Conservation (phyloP, 2,329 filamentous ascomycete genomes). For the Aspergillus sp. region DNA sequence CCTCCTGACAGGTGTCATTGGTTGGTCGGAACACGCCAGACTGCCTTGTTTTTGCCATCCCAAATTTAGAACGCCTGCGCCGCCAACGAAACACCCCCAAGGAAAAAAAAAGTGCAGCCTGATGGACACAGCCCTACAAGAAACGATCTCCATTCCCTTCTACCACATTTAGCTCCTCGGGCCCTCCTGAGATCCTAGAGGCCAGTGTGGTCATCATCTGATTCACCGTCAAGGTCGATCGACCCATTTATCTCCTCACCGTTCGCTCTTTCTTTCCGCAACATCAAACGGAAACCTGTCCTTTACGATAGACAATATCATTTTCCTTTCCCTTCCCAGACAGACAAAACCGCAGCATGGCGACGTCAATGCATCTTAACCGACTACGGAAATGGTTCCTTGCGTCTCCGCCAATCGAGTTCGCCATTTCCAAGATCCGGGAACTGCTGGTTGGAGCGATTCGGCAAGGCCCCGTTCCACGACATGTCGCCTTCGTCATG, state of each 20-base stretch:
- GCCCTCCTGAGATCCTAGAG: background rate
- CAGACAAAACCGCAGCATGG: conserved; percentile 27
- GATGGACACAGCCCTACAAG: conserved; percentile 22
- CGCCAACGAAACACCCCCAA: background rate
- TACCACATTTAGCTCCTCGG: conserved; percentile 6
- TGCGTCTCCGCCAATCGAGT: conserved; percentile 88
- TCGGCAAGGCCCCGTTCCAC: conserved; percentile 85
- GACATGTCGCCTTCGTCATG: conserved; percentile 99
- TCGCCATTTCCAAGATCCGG: conserved; percentile 73
- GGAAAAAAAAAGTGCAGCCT: conserved; percentile 27
- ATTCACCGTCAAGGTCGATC: background rate
- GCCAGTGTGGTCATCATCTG: background rate
- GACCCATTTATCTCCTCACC: too few relatives aligned
- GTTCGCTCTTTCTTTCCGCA: background rate
- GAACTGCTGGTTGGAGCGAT: conserved; percentile 86
- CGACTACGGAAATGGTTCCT: conserved; percentile 72
- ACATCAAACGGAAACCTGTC: background rate
- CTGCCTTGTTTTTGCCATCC: background rate
- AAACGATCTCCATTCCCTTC: conserved; percentile 4
- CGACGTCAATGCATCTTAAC: conserved; percentile 58
- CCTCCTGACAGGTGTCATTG: background rate
- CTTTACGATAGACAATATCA: background rate
- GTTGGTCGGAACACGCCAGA: background rate
- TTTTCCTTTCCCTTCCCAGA: conserved; percentile 1
- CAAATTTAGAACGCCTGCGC: conserved; percentile 10